Percentiles rank a stretch among this genome's conserved stretches.
Evolutionary conservation across 2,329 filamentous ascomycete genomes (phyloP).

Genomic region (Penicillium janthinellum): DNA sequence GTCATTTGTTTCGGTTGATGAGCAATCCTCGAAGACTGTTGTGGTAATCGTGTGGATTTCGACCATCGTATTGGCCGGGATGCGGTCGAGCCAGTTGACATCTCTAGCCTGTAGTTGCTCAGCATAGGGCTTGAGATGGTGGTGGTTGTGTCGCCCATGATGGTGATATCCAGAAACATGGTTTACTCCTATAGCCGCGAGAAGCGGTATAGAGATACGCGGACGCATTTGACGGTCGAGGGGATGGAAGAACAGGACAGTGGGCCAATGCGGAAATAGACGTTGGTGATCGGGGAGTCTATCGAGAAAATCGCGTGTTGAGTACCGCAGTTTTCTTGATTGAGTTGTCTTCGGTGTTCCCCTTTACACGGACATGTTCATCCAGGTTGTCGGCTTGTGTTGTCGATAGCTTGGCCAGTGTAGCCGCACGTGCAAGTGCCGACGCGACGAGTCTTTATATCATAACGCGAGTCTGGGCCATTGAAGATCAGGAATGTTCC

Average conservation of each 20-base stretch:
- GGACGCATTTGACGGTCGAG: not conserved
- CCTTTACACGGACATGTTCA: conserved; percentile 10
- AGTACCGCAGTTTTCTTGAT: not conserved
- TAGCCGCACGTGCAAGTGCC: conserved; percentile 2
- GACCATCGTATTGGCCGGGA: conserved; percentile 14
- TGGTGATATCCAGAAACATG: not conserved
- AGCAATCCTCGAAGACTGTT: conserved; percentile 24
- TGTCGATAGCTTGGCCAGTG: not conserved
- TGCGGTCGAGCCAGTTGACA: not conserved
- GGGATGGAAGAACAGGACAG: not conserved
- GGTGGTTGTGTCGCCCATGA: conserved; percentile 32
- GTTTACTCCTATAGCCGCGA: conserved; percentile 1
- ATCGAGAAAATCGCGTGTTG: not conserved
- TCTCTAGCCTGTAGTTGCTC: conserved; percentile 14
- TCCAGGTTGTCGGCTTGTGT: conserved; percentile 7
- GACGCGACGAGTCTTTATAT: conserved; percentile 16
- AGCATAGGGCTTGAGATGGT: conserved; percentile 11
- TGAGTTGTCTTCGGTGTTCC: not conserved
- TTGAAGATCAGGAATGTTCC: conserved; percentile 19
- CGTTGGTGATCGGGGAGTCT: not conserved
- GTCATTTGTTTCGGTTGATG: conserved; percentile 5
- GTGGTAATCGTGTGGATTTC: conserved; percentile 26
- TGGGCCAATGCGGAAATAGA: not conserved
- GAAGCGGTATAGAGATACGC: not conserved
- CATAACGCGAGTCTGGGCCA: conserved; percentile 7